phyloP scores from a whole-genome alignment of 306 rosid genomes.

The Dalbergia oliveri region DNA sequence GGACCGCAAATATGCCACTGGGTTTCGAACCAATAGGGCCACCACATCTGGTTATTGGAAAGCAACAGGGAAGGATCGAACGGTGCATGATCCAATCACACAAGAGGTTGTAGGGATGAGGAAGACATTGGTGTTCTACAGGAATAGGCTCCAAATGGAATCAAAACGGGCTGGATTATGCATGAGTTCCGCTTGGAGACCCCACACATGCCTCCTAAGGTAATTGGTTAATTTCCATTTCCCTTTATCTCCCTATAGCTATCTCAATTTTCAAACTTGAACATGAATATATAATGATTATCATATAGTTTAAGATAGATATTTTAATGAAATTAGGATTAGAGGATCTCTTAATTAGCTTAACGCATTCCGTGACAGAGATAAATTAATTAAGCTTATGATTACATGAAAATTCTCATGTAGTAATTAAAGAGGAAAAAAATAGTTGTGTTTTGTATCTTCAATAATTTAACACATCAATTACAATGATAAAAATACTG shows the following conservation, averaged over 20 bases:
- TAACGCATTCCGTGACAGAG: not conserved
- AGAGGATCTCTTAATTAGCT: not conserved
- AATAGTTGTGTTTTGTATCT: no score
- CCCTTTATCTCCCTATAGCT: no score
- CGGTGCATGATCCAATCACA: conserved; percentile 69
- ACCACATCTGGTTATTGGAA: conserved; percentile 93
- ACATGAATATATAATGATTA: not conserved
- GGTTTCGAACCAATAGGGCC: conserved; percentile 86
- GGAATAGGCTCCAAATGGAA: conserved; percentile 95
- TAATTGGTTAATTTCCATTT: conserved; percentile 22
- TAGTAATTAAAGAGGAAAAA: no score
- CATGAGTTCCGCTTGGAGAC: conserved; percentile 97
- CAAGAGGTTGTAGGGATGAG: conserved; percentile 92
- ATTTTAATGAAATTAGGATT: not conserved
- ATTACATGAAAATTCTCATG: no score
- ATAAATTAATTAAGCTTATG: not conserved
- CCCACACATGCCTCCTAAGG: conserved; percentile 99
- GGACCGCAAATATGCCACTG: conserved; percentile 95
- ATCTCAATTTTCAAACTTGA: conserved; percentile 6
- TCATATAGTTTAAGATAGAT: not conserved
- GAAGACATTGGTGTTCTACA: conserved; percentile 91
- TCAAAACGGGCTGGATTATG: conserved; percentile 98
- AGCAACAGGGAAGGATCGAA: conserved; percentile 96
- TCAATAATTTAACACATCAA: no score
- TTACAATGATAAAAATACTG: no score